Evolutionary conservation across 106 monocot genomes (phyloP), one percentile per base, ranked within the genome.

Genomic region (Platanthera zijinensis): DNA sequence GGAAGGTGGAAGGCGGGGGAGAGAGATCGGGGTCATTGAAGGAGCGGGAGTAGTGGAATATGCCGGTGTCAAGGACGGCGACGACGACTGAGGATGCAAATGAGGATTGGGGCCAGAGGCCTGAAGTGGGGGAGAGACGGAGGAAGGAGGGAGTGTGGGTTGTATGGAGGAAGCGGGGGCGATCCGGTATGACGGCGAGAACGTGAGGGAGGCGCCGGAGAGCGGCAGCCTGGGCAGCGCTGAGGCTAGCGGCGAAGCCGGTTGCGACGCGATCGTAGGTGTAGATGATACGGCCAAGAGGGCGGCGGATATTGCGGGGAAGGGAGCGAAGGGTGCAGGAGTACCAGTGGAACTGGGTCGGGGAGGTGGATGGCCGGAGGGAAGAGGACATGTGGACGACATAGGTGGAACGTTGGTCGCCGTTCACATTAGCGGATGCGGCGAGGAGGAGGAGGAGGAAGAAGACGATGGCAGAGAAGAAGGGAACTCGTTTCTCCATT

Each of bases 101-200:
- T 46, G 83, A 74, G 46, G 81, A 87, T 63, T 63, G 63, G n/a
- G 95, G 89, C 85, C 89, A 91, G 63, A 91, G 72, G 15, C 89
- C 89, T 49, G 82, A 73, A 76, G 70, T 39, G 52, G 86, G 32
- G 76, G 91, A 80, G 39, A 91, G 83, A 47, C 70, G 83, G 75
- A 97, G 89, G 80, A 97, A 93, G 63, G 76, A 50, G n/a, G 93
- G 91, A 25, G 93, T 80, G 77, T 74, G 89, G 63, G 93, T 97
- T 46, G 88, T 97, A 83, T 94, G 94, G 22, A 76, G 78, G 12
- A 84, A 75, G 72, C 80, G 86, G 50, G 78, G 53, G 28, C 74
- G 81, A 80, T 96, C 96, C 11, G 80, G 87, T 66, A 76, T 52
- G 57, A 92, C 76, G 79, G 90, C 45, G 53, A 89, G 71, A 56